phyloP scores from a whole-genome alignment of 495 filamentous ascomycete species.

The Annulohypoxylon moriforme region DNA sequence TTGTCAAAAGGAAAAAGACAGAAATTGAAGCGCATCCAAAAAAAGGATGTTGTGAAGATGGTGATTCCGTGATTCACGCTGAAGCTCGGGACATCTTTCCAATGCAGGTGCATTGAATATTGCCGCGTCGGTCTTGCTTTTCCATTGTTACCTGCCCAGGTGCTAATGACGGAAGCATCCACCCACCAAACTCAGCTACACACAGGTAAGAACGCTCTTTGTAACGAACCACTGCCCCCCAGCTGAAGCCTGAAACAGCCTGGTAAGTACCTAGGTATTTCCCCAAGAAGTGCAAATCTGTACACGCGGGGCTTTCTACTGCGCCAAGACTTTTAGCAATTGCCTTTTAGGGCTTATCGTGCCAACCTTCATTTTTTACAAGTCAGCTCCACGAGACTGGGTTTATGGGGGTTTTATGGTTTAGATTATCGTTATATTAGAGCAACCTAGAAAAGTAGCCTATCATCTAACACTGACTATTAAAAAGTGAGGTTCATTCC shows the following conservation, averaged over 20 bases:
- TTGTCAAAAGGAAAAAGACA: neutral
- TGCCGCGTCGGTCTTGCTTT: conserved; percentile 29
- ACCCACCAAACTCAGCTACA: conserved; percentile 16
- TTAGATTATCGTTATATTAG: conserved; percentile 31
- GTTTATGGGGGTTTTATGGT: conserved; percentile 29
- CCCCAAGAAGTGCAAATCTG: neutral
- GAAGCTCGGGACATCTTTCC: conserved; percentile 9
- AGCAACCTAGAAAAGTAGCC: neutral
- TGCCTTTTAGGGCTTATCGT: conserved; percentile 40
- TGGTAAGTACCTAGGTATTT: neutral
- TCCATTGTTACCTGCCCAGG: conserved; percentile 19
- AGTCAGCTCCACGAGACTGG: conserved; percentile 29
- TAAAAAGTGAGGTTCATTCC: conserved; percentile 3
- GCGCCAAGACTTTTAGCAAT: conserved; percentile 24
- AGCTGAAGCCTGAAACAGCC: conserved; percentile 19
- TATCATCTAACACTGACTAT: conserved; percentile 7
- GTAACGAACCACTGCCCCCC: conserved; percentile 7
- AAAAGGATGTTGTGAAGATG: conserved; percentile 10
- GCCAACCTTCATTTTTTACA: conserved; percentile 27
- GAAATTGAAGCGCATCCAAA: conserved; percentile 13
- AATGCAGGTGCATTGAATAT: conserved; percentile 16
- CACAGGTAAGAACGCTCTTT: neutral
- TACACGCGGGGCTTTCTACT: neutral
- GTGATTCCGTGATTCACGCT: conserved; percentile 25
- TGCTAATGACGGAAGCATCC: conserved; percentile 43